A percentile compares a stretch with the other conserved stretches of the same genome.
Evolutionary conservation across 2,329 filamentous ascomycete genomes (phyloP).

Genomic region (Cladosporium sp.): DNA sequence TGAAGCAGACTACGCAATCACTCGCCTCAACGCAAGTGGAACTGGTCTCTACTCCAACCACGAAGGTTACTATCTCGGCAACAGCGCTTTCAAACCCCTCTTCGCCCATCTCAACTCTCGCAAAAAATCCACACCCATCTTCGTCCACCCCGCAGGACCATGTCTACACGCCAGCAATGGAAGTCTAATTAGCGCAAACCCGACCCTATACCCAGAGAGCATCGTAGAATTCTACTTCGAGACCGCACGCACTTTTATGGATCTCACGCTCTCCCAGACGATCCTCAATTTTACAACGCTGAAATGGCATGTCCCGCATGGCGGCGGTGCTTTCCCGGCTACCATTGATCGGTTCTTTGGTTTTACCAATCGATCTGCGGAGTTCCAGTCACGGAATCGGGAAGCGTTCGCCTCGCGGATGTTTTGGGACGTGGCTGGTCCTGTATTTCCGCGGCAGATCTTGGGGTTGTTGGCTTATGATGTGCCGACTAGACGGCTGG

Average conservation of each 20-base stretch:
- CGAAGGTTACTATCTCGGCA: conserved; percentile 48
- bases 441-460: conserved; percentile 34
- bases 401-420: conserved; percentile 1
- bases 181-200: conserved; percentile 17
- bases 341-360: conserved; percentile 38
- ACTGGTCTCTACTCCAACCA: conserved; percentile 49
- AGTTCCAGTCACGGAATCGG: conserved; percentile 25
- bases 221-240: conserved; percentile 50
- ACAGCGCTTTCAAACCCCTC: conserved; percentile 38
- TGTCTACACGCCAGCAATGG: conserved; percentile 23
- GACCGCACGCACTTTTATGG: conserved; percentile 42
- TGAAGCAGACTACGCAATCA: conserved; percentile 30
- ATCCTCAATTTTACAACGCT: conserved; percentile 41
- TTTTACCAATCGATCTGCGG: conserved; percentile 20
- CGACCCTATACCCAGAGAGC: conserved; percentile 32
- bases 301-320: conserved; percentile 44
- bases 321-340: conserved; percentile 40
- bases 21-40: conserved; percentile 41
- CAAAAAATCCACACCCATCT: conserved; percentile 37
- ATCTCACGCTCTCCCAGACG: conserved; percentile 43
- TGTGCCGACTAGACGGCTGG: conserved; percentile 29
- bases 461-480: conserved; percentile 32
- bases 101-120: conserved; percentile 43
- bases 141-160: conserved; percentile 49
- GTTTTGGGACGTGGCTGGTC: conserved; percentile 34